Evolutionary conservation across 441 rosid species (phyloP).

Genomic region (Pelargonium myrrhifolium): DNA sequence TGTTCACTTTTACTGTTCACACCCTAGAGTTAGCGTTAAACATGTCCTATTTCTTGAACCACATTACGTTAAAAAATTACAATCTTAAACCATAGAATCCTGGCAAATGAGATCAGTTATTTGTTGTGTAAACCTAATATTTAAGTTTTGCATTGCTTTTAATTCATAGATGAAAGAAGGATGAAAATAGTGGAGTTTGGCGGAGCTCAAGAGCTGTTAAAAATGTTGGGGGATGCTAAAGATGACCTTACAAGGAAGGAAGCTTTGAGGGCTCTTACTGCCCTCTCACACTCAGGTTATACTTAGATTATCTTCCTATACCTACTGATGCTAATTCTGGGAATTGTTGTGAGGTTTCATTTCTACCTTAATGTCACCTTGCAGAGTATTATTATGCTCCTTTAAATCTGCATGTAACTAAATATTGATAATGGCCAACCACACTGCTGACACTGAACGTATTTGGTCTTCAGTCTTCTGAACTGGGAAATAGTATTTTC

Average conservation of each 20-base stretch:
- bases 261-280: conserved; percentile 74
- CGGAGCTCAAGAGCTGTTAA: conserved; percentile 72
- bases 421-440: not conserved
- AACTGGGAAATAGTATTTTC: not conserved
- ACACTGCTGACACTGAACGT: not conserved
- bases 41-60: no score
- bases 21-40: no score
- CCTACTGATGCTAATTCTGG: not conserved
- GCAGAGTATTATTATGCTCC: not conserved
- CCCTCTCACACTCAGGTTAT: conserved; percentile 63
- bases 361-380: not conserved
- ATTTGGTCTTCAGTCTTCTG: not conserved
- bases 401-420: not conserved
- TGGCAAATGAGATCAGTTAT: not conserved
- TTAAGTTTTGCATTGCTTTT: conserved; percentile 12
- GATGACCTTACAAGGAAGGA: conserved; percentile 75
- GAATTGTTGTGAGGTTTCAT: not conserved
- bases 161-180: conserved; percentile 66
- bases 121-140: not conserved
- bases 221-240: conserved; percentile 66
- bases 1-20: no score
- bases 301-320: not conserved
- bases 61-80: not conserved
- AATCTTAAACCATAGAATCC: not conserved
- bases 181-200: conserved; percentile 85